Conservation (phyloP, 169 alveolate genomes). For the Cytauxzoon felis region DNA sequence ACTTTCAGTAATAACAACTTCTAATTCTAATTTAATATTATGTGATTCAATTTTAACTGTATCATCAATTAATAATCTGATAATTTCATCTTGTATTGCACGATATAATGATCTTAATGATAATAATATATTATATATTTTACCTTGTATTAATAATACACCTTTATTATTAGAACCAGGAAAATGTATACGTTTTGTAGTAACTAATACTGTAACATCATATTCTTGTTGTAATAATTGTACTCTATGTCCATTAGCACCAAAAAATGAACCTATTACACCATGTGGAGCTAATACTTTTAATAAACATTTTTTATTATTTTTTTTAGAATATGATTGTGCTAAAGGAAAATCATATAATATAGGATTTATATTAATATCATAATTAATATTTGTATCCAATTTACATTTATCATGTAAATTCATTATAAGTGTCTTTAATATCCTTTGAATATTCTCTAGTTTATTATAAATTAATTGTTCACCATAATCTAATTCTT, state of each 20-base stretch:
- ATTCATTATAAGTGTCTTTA: conserved; percentile 9
- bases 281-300: conserved; percentile 39
- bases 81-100: conserved; percentile 40
- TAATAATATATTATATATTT: conserved; percentile 15
- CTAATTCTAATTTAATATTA: conserved; percentile 33
- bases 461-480: conserved; percentile 24
- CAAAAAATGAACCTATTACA: conserved; percentile 38
- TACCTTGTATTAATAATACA: conserved; percentile 27
- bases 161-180: conserved; percentile 45
- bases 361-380: too few species aligned
- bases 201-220: conserved; percentile 23
- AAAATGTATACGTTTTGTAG: conserved; percentile 36
- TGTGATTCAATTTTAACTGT: conserved; percentile 9
- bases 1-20: conserved; percentile 24
- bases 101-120: conserved; percentile 29
- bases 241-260: conserved; percentile 36
- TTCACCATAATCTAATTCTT: conserved; percentile 25
- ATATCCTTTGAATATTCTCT: conserved; percentile 14
- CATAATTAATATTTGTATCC: too few species aligned
- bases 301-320: conserved; percentile 11
- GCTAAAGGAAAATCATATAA: conserved; percentile 10
- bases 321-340: conserved; percentile 14
- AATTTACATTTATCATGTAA: conserved; percentile 18
- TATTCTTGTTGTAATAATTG: conserved; percentile 41
- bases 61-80: conserved; percentile 25